phyloP scores from a whole-genome alignment of 1,139 yeast species.

The Candida sanyaensis region DNA sequence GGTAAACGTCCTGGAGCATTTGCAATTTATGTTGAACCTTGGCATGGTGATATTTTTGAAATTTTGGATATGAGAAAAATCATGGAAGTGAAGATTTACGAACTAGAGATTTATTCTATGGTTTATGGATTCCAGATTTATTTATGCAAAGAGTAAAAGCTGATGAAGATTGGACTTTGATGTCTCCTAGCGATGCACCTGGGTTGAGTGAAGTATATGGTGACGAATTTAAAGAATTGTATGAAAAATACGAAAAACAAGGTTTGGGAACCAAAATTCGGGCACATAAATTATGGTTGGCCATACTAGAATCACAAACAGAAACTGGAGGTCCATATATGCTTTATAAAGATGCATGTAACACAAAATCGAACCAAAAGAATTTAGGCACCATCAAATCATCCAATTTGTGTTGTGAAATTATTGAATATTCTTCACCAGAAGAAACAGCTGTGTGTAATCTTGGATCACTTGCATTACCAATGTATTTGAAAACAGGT shows the following conservation, averaged over 20 bases:
- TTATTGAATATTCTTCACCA: constrained; percentile 55
- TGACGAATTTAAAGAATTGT: constrained; percentile 46
- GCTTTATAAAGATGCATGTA: constrained; percentile 60
- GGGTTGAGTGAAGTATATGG: constrained; percentile 55
- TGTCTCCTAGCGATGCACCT: constrained; percentile 56
- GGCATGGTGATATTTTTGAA: constrained; percentile 60
- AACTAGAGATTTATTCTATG: constrained; percentile 59
- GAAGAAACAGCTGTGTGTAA: constrained; percentile 62
- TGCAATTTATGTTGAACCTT: constrained; percentile 61
- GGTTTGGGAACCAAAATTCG: constrained; percentile 37
- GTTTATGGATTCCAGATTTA: constrained; percentile 61
- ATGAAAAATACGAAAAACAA: constrained; percentile 47
- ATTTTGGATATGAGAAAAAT: constrained; percentile 52
- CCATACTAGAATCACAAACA: constrained; percentile 56
- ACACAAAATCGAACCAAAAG: constrained; percentile 53
- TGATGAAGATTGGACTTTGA: constrained; percentile 53
- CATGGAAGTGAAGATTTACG: constrained; percentile 60
- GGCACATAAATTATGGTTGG: constrained; percentile 57
- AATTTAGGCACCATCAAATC: constrained; percentile 58
- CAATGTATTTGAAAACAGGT: constrained; percentile 35
- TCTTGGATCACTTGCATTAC: constrained; percentile 55
- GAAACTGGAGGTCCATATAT: constrained; percentile 64
- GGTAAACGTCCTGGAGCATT: constrained; percentile 65
- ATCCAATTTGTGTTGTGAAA: constrained; percentile 60
- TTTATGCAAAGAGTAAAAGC: constrained; percentile 57